Evolutionary conservation across 352 stramenopile genomes (phyloP), one percentile per base, ranked within the genome.

Genomic region (Globisporangium spinosum): DNA sequence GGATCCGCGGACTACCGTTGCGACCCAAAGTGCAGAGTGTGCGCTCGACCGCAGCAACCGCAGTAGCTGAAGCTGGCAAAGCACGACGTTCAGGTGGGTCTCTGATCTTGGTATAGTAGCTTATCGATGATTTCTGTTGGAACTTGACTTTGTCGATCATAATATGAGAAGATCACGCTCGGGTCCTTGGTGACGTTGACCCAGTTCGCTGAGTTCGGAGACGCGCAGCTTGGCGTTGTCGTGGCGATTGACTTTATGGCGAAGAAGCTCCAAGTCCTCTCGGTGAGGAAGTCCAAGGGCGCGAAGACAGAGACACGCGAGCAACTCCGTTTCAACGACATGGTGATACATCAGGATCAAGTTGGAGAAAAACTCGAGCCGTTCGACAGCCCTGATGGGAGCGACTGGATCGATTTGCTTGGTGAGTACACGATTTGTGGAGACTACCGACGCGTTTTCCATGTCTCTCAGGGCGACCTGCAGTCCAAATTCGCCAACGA

Each of bases 361-460:
- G 25, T 87, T 12, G 74, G 77, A 38, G 53, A 72, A 22, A 38
- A 38, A 10, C 69, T 89, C 35, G 51, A 66, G 10, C 65, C 69
- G n/a, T 32, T 84, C 12, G n/a, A 27, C 49, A 53, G 22, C 45
- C 53, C 47, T 3, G 56, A 78, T 3, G 58, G 67, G 2, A 54
- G 66, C 4, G 17, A 47, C 12, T 69, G 77, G 40, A 43, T 51
- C 17, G 60, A 51, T 22, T 25, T 67, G 0, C 23, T 89, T 8
- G 59, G 80, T 20, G 54, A 79, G 6, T 78, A 84, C 51, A 74
- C 75, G 13, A 67, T 89, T 3, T 90, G 80, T 55, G 72, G 69
- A 2, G 72, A 86, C 0, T 91, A 80, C 13, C 71, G 74, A 17
- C 68, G 76, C 0, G 72, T 89, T 10, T 90, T 89, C 67, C 79